These are phyloP conservation scores for Leccinum disarticulatum DNA, from an alignment of 768 basidiomycete genomes.

Conservation along the genomic window DNA sequence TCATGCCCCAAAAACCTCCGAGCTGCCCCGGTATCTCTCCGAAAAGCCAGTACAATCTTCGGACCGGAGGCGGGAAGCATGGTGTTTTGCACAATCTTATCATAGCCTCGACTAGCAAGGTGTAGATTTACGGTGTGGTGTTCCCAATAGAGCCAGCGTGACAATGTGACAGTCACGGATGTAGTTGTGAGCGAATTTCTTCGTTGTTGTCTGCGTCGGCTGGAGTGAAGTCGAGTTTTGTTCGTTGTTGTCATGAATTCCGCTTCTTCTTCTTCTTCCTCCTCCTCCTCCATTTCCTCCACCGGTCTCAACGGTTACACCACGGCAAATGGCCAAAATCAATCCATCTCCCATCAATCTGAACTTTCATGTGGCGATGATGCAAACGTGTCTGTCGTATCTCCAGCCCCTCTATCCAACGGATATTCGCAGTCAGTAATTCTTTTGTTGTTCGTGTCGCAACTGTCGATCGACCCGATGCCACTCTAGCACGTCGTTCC, in stretches of 20 bases:
- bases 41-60: conserved; percentile 49
- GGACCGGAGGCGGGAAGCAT: conserved; percentile 41
- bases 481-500: conserved; percentile 44
- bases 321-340: conserved; percentile 49
- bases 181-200: conserved; percentile 21
- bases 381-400: conserved; percentile 17
- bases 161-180: conserved; percentile 24
- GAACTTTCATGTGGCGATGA: conserved; percentile 39
- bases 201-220: conserved; percentile 4
- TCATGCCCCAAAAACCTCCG: conserved; percentile 6
- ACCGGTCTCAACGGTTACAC: conserved; percentile 52
- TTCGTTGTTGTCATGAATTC: conserved; percentile 23
- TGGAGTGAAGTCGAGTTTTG: background rate
- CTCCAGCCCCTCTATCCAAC: conserved; percentile 48
- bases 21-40: conserved; percentile 36
- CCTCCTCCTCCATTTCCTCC: conserved; percentile 29
- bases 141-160: conserved; percentile 6
- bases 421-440: conserved; percentile 60
- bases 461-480: conserved; percentile 9
- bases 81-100: conserved; percentile 55
- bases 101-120: conserved; percentile 37
- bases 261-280: conserved; percentile 14
- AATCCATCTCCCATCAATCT: conserved; percentile 37
- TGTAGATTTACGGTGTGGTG: conserved; percentile 32
- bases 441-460: background rate